Evolutionary conservation across 1,284 basidiomycete genomes (phyloP).

Genomic region (Ceratobasidium sp.): DNA sequence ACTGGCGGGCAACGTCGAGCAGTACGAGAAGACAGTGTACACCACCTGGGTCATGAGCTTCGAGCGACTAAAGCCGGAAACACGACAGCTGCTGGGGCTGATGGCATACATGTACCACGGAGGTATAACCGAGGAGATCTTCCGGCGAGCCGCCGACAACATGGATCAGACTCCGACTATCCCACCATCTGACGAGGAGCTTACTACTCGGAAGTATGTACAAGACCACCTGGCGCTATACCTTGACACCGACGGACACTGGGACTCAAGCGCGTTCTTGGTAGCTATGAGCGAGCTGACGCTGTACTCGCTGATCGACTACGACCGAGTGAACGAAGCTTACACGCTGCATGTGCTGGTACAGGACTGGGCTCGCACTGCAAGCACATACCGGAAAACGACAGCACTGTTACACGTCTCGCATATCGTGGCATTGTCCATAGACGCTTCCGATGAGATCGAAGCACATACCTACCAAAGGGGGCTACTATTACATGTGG

Average conservation of each 20-base stretch:
- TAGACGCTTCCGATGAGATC: not conserved
- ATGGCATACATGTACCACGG: constrained; percentile 7
- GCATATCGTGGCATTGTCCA: not conserved
- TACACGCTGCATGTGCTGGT: not conserved
- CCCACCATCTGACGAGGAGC: not conserved
- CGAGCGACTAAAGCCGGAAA: not conserved
- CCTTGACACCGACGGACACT: not conserved
- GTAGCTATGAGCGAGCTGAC: not conserved
- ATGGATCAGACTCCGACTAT: not conserved
- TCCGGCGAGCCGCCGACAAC: not conserved
- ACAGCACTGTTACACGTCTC: not conserved
- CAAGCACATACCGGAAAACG: not conserved
- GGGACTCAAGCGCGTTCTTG: not conserved
- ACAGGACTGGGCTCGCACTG: not conserved
- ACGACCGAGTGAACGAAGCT: not conserved
- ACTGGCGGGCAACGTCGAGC: not conserved
- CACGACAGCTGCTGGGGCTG: constrained; percentile 3
- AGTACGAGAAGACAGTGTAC: constrained; percentile 25
- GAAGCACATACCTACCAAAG: not conserved
- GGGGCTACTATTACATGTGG: not conserved
- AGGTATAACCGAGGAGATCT: not conserved
- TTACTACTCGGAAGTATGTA: not conserved
- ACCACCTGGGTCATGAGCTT: constrained; percentile 24
- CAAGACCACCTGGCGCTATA: not conserved
- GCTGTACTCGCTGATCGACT: not conserved